Evolutionary conservation across 148 eudicot species (phyloP), one percentile per base, ranked within the genome.

Genomic region (Cornus suecica): DNA sequence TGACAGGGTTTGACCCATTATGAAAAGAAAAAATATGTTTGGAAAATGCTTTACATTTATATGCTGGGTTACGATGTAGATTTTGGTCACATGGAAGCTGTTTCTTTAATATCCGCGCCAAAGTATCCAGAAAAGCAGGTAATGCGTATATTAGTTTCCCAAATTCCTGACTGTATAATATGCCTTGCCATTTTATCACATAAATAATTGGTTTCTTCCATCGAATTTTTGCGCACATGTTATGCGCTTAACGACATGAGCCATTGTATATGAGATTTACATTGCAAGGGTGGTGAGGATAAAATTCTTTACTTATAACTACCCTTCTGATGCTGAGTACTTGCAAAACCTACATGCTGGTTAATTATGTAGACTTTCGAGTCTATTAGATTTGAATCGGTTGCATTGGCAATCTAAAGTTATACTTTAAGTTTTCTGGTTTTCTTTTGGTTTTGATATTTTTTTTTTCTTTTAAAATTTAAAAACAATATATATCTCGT

Each of bases 61-160:
- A 92, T 94, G 99, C 87, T 92, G 52, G 99, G 99, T 54, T 94
- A 94, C 83, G 99, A 94, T 89, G 99, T 94, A 56, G 99, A 94
- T 76, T 94, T 94, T 84, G 99, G 99, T 79, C 99, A 94, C 79
- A 94, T 94, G 99, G 99, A 94, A 81, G 94, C 99, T 71, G 99
- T 94, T 76, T 92, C 99, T 61, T 83, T 94, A 66, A 92, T 94
- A 84, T 94, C 99, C 61, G 99, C 99, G 29, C 99, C 99, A 48
- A 94, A 94, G 85, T 94, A 94, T 86, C 99, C 99, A 52, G 99
- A 94, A 86, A 94, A 94, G 87, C 99, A 92, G 97, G 97, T 94
- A 80, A 58, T 32, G 32, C 68, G 31, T 74, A 52, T 69, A 48
- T 13, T 48, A 13, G 15, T 16, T 48, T 48, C 20, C 8, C 61